Evolutionary conservation across 164 flowering plant genomes (phyloP).

Genomic region (Brasenia schreberi): DNA sequence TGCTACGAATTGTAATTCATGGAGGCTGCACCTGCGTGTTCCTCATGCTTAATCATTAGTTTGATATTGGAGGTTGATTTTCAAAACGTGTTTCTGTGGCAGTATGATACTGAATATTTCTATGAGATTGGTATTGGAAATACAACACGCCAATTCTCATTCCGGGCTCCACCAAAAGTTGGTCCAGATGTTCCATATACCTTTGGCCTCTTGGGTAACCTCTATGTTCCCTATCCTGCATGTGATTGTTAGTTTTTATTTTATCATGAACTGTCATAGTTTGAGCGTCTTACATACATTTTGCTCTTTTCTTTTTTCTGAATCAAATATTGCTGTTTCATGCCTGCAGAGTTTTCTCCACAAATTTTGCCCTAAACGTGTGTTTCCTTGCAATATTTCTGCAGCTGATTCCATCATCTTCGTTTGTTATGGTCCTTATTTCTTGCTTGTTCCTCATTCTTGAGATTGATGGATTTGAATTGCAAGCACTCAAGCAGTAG

Average conservation of each 20-base stretch:
- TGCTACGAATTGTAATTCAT: too few species aligned
- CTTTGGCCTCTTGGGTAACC: slow-evolving; percentile 33
- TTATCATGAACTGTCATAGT: too few species aligned
- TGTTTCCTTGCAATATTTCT: background rate
- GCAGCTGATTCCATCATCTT: background rate
- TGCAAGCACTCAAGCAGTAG: too few species aligned
- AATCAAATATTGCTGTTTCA: background rate
- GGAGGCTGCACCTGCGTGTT: too few species aligned
- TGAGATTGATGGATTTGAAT: too few species aligned
- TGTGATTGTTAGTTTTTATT: too few species aligned
- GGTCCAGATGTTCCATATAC: slow-evolving; percentile 44
- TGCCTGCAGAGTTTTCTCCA: background rate
- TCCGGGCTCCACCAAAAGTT: slow-evolving; percentile 31
- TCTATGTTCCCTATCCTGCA: background rate
- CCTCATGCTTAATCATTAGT: too few species aligned
- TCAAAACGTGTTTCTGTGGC: slow-evolving; percentile 1
- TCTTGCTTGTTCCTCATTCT: too few species aligned
- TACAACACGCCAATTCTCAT: slow-evolving; percentile 21
- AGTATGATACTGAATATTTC: slow-evolving; percentile 25
- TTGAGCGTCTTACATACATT: too few species aligned
- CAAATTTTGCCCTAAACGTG: background rate
- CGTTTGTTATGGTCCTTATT: too few species aligned
- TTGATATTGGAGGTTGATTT: too few species aligned
- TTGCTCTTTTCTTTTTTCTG: too few species aligned
- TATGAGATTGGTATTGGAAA: slow-evolving; percentile 24